Base-by-base conservation (phyloP, 2,329 filamentous ascomycete species). In the Drechslerella stenobrocha region DNA sequence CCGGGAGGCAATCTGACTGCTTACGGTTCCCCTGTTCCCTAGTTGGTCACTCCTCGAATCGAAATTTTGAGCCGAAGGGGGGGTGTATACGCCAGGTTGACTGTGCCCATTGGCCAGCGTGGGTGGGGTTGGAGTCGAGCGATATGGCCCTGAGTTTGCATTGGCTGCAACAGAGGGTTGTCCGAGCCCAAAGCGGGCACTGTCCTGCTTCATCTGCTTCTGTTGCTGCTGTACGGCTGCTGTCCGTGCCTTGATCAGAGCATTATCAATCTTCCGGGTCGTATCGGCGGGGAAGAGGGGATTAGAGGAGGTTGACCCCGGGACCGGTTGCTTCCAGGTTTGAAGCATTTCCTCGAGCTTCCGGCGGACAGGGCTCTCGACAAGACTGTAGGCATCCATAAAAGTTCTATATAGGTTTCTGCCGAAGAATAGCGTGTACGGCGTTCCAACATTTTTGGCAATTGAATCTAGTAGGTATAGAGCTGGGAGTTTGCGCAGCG, bases 391-490 rank as follows among this genome's bases (percentile, higher is more conserved):
- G 34, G 93, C 89, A 74, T 95, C 89, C 90, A 97, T 96, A 75
- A 96, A 98, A 2, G 90, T 97, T 73, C 87, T 84, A 77, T 92
- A 97, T 35, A 98, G 83, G 74, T 92, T 92, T 37, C 89, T 87
- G 52, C 91, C 90, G 71, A 98, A 88, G 76, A 96, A 97, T 9
- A 97, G 82, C 0, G 92, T 97, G 77, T 98, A 98, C 5, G 93
- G 93, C 0, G 92, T 96, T 69, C 93, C 93, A 70, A 98, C 90
- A 80, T 98, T 97, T 78, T 98, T 98, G 75, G 95, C 91, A 69
- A 98, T 92, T 13, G 92, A 97, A 78, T 98, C 93, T 75, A 98
- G 86, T 71, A 98, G 89, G 78, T 97, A 98, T 24, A 98, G 82
- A n/a, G 93, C 90, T 15, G 93, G 91, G 1, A 98, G 81, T 75